Conservation (phyloP, 345 rosid genomes). For the Hypericum androsaemum region DNA sequence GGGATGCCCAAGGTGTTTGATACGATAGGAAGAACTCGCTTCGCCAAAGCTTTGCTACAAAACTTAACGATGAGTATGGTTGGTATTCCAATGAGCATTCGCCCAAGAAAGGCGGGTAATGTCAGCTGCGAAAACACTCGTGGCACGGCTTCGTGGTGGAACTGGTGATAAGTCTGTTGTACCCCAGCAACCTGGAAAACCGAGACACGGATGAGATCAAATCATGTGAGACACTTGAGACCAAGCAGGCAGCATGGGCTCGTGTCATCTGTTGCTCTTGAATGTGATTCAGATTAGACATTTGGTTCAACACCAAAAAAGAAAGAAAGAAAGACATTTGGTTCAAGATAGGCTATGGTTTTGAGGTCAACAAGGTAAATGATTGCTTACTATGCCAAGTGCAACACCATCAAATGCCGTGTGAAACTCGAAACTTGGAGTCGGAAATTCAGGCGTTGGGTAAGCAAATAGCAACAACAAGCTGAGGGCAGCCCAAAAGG, state of each 20-base stretch:
- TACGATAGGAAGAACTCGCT: constrained; percentile 70
- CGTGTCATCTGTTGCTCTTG: no score
- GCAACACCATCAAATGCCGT: constrained; percentile 90
- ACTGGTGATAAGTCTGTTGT: constrained; percentile 78
- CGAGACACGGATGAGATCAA: not conserved
- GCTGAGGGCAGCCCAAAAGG: constrained; percentile 83
- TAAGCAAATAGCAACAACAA: constrained; percentile 89
- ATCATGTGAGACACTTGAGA: no score
- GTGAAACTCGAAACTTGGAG: constrained; percentile 94
- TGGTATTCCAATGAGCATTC: constrained; percentile 71
- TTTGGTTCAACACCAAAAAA: not conserved
- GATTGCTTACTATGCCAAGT: constrained; percentile 73
- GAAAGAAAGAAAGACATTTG: not conserved
- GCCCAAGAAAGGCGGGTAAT: constrained; percentile 35
- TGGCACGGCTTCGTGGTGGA: constrained; percentile 77
- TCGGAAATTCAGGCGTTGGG: constrained; percentile 85
- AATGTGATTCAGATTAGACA: no score
- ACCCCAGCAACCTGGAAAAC: constrained; percentile 60
- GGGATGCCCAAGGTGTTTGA: constrained; percentile 70
- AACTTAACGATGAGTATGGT: constrained; percentile 75
- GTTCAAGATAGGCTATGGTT: constrained; percentile 1
- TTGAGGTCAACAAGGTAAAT: not conserved
- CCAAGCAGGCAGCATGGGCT: no score
- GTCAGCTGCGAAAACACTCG: constrained; percentile 45
- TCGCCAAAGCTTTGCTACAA: constrained; percentile 89